Conservation (phyloP, 2,329 filamentous ascomycete species). For the Ophiosphaerella narmari region DNA sequence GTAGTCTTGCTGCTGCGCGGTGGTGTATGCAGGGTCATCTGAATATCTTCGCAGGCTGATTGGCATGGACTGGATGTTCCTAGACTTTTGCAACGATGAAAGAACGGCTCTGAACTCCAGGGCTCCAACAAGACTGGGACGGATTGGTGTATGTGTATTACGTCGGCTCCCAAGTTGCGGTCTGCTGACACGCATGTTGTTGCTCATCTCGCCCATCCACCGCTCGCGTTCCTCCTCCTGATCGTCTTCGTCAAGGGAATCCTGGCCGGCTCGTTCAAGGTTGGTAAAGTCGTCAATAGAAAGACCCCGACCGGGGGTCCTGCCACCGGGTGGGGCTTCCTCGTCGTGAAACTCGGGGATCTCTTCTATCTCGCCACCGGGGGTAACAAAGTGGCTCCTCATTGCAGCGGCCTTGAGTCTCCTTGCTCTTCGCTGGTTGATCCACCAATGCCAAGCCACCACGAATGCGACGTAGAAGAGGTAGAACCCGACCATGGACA, state of each 20-base stretch:
- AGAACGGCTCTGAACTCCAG: conserved; percentile 92
- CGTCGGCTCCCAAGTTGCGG: conserved; percentile 68
- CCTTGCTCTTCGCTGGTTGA: conserved; percentile 64
- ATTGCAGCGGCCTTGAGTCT: conserved; percentile 72
- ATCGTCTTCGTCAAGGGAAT: conserved; percentile 60
- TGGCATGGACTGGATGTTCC: conserved; percentile 72
- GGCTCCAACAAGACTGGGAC: conserved; percentile 89
- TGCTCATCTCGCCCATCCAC: conserved; percentile 79
- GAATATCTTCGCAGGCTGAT: conserved; percentile 73
- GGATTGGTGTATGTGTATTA: conserved; percentile 79
- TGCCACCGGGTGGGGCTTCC: conserved; percentile 50
- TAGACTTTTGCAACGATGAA: conserved; percentile 80
- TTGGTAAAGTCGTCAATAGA: conserved; percentile 68
- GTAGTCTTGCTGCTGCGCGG: conserved; percentile 53
- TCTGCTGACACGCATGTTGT: conserved; percentile 87
- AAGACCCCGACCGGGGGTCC: conserved; percentile 51
- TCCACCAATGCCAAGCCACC: conserved; percentile 89
- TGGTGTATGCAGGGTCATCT: conserved; percentile 60
- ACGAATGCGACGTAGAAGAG: conserved; percentile 86
- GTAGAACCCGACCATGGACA: conserved; percentile 89
- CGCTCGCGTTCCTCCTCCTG: conserved; percentile 67
- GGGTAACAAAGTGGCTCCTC: conserved; percentile 72
- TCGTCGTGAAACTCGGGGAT: conserved; percentile 59
- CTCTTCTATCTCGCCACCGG: conserved; percentile 63
- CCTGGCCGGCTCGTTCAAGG: conserved; percentile 64